phyloP scores from a whole-genome alignment of 768 basidiomycete genomes.

The Suillus spraguei region DNA sequence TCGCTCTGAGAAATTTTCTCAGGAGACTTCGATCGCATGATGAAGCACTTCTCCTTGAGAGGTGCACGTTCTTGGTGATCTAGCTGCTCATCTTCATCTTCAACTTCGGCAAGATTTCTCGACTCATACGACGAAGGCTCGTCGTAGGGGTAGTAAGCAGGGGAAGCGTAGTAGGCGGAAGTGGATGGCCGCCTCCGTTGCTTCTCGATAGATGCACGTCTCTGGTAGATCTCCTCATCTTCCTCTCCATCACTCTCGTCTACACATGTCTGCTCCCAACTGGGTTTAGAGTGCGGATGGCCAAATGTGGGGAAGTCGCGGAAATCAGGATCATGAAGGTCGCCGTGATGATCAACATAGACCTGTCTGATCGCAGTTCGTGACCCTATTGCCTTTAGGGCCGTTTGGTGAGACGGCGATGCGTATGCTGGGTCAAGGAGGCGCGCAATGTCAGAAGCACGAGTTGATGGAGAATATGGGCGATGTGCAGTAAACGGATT shows the following conservation, averaged over 20 bases:
- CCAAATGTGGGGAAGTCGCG: conserved; percentile 56
- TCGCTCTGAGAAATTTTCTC: conserved; percentile 24
- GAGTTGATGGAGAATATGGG: conserved; percentile 38
- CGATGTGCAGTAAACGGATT: conserved; percentile 20
- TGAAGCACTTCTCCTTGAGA: conserved; percentile 30
- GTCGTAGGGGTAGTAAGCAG: conserved; percentile 28
- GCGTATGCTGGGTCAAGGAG: conserved; percentile 68
- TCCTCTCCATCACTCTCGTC: conserved; percentile 36
- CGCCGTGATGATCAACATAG: conserved; percentile 63
- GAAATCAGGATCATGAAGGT: conserved; percentile 70
- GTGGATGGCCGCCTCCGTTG: conserved; percentile 29
- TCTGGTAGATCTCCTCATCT: conserved; percentile 24
- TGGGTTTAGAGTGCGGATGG: conserved; percentile 24
- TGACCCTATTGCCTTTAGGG: conserved; percentile 24
- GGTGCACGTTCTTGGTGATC: conserved; percentile 22
- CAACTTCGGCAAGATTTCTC: conserved; percentile 26
- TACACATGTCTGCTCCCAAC: conserved; percentile 37
- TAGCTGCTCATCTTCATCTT: conserved; percentile 24
- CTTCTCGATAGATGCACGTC: conserved; percentile 21
- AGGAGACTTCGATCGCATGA: conserved; percentile 22
- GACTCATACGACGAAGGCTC: conserved; percentile 35
- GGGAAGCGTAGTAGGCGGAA: conserved; percentile 23
- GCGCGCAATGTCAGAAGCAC: conserved; percentile 57
- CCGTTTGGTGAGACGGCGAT: conserved; percentile 31
- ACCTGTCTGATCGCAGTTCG: conserved; percentile 31